Evolutionary conservation across 2,329 filamentous ascomycete species (phyloP).

Genomic region (Sporothrix luriei): DNA sequence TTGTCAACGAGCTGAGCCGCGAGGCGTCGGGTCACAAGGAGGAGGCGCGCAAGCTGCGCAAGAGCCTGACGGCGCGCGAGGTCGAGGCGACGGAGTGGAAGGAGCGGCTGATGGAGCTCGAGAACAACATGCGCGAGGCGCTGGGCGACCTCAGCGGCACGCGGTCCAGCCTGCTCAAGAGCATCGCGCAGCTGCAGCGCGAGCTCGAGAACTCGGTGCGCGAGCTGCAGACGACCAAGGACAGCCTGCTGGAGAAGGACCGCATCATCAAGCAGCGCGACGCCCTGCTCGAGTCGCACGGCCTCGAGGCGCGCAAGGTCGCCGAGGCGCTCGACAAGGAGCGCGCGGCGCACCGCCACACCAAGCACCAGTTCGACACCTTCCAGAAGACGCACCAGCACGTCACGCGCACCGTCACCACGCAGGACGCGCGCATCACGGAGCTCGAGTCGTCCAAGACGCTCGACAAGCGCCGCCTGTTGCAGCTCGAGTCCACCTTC

Average conservation of each 20-base stretch:
- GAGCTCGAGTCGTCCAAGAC: slow-evolving; percentile 82
- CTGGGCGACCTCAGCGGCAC: slow-evolving; percentile 87
- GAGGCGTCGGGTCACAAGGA: slow-evolving; percentile 83
- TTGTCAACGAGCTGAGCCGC: slow-evolving; percentile 88
- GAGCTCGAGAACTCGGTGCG: slow-evolving; percentile 82
- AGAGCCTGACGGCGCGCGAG: slow-evolving; percentile 79
- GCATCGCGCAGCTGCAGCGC: slow-evolving; percentile 82
- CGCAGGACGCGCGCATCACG: slow-evolving; percentile 79
- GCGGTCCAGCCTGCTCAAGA: slow-evolving; percentile 79
- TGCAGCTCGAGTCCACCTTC: slow-evolving; percentile 74
- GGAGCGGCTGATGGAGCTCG: slow-evolving; percentile 84
- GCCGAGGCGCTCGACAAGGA: slow-evolving; percentile 91
- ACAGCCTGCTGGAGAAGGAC: slow-evolving; percentile 84
- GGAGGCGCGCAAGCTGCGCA: slow-evolving; percentile 77
- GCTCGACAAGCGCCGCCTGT: slow-evolving; percentile 75
- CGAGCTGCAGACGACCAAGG: slow-evolving; percentile 77
- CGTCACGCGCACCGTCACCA: slow-evolving; percentile 79
- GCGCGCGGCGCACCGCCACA: slow-evolving; percentile 78
- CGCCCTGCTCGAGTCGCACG: slow-evolving; percentile 81
- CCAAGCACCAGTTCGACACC: slow-evolving; percentile 84
- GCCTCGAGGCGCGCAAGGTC: slow-evolving; percentile 80
- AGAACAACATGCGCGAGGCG: slow-evolving; percentile 82
- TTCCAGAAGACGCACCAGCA: slow-evolving; percentile 86
- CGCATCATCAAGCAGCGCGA: slow-evolving; percentile 88
- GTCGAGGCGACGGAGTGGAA: slow-evolving; percentile 90